phyloP scores from a whole-genome alignment of 345 rosid genomes.

The Cardiospermum halicacabum region DNA sequence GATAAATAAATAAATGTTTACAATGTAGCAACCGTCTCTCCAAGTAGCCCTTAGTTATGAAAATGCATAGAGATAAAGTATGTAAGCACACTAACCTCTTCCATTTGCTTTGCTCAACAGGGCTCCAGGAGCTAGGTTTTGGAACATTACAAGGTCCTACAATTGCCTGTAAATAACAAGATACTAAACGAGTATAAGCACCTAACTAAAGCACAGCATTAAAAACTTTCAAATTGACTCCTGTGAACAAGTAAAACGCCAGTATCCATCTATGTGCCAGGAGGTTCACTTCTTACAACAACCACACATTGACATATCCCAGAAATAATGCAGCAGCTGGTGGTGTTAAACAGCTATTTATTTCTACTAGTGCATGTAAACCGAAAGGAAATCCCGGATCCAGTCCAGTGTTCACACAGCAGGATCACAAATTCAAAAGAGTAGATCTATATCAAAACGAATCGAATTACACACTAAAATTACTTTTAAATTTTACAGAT shows the following conservation, averaged over 20 bases:
- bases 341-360: background rate
- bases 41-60: background rate
- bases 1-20: background rate
- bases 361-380: background rate
- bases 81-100: conserved; percentile 53
- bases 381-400: background rate
- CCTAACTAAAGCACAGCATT: background rate
- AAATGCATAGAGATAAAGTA: background rate
- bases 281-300: background rate
- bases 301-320: background rate
- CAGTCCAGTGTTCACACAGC: conserved; percentile 6
- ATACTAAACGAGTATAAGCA: background rate
- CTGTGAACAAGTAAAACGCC: background rate
- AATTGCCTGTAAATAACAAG: conserved; percentile 58
- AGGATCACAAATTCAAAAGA: background rate
- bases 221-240: background rate
- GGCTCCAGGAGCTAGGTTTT: conserved; percentile 94
- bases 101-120: conserved; percentile 96
- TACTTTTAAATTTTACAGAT: background rate
- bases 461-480: background rate
- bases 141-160: conserved; percentile 83
- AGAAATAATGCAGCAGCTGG: background rate
- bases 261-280: background rate
- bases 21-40: background rate
- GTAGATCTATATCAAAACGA: conserved; percentile 30